phyloP scores from a whole-genome alignment of 2,329 filamentous ascomycete genomes.

The Ustulina deusta region DNA sequence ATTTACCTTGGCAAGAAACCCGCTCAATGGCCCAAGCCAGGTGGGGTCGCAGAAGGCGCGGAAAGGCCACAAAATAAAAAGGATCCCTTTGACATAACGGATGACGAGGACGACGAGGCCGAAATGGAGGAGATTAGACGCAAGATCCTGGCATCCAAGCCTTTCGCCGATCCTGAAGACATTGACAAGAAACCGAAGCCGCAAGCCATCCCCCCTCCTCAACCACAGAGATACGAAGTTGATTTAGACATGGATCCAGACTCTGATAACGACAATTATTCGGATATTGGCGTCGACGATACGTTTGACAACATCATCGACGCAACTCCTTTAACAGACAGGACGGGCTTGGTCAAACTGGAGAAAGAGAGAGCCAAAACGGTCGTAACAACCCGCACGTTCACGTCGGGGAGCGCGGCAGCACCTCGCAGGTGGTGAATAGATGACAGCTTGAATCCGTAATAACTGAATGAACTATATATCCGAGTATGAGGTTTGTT shows the following conservation, averaged over 20 bases:
- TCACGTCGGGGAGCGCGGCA: constrained; percentile 62
- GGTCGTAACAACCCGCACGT: constrained; percentile 62
- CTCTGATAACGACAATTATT: constrained; percentile 71
- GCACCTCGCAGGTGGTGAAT: constrained; percentile 62
- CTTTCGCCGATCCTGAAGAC: constrained; percentile 75
- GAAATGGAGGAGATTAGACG: constrained; percentile 93
- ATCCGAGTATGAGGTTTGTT: background rate
- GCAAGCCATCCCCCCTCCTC: constrained; percentile 72
- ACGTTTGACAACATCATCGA: constrained; percentile 95
- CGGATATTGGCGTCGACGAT: constrained; percentile 71
- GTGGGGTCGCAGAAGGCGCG: constrained; percentile 51
- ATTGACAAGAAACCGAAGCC: constrained; percentile 66
- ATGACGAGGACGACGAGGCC: constrained; percentile 76
- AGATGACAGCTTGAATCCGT: constrained; percentile 24
- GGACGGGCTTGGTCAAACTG: constrained; percentile 73
- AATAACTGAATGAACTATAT: constrained; percentile 9
- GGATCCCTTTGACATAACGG: constrained; percentile 82
- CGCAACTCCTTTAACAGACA: constrained; percentile 88
- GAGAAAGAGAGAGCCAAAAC: constrained; percentile 66
- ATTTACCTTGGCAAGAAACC: constrained; percentile 71
- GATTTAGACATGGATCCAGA: constrained; percentile 78
- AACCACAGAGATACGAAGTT: constrained; percentile 60
- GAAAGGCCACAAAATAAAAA: constrained; percentile 61
- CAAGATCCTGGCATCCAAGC: constrained; percentile 90
- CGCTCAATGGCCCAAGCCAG: constrained; percentile 49